Evolutionary conservation across 1,139 yeast genomes (phyloP).

Genomic region (Suhomyces atakaporum): DNA sequence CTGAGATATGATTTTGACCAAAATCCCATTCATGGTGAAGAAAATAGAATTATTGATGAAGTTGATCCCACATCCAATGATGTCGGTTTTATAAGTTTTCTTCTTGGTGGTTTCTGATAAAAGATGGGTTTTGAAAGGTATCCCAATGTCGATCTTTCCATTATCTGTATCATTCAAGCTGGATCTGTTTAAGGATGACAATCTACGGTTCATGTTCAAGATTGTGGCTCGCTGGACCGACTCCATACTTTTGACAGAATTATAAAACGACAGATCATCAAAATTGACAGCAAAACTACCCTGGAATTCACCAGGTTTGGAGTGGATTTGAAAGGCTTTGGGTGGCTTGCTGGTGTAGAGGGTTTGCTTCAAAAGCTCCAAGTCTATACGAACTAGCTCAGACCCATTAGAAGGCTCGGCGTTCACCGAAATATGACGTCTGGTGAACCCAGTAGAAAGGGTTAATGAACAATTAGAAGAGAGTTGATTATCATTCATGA

Average conservation of each 20-base stretch:
- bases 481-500: conserved; percentile 37
- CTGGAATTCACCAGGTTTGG: conserved; percentile 41
- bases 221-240: conserved; percentile 33
- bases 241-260: conserved; percentile 38
- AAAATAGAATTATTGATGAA: conserved; percentile 65
- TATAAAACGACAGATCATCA: conserved; percentile 44
- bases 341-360: conserved; percentile 19
- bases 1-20: conserved; percentile 34
- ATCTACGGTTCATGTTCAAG: conserved; percentile 41
- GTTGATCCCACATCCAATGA: conserved; percentile 84
- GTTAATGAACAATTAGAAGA: conserved; percentile 37
- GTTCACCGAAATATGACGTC: conserved; percentile 23
- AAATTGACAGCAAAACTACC: conserved; percentile 49
- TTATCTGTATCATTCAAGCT: conserved; percentile 30
- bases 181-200: conserved; percentile 34
- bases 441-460: conserved; percentile 40
- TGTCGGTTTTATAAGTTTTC: conserved; percentile 47
- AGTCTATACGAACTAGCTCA: conserved; percentile 22
- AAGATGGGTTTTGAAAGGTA: conserved; percentile 34
- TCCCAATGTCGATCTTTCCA: conserved; percentile 41
- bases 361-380: conserved; percentile 34
- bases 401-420: conserved; percentile 3
- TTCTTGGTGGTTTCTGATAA: conserved; percentile 15
- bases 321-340: conserved; percentile 16
- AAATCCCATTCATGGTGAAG: conserved; percentile 79